Base-by-base conservation (phyloP, 495 filamentous ascomycete genomes). In the Physcia stellaris region DNA sequence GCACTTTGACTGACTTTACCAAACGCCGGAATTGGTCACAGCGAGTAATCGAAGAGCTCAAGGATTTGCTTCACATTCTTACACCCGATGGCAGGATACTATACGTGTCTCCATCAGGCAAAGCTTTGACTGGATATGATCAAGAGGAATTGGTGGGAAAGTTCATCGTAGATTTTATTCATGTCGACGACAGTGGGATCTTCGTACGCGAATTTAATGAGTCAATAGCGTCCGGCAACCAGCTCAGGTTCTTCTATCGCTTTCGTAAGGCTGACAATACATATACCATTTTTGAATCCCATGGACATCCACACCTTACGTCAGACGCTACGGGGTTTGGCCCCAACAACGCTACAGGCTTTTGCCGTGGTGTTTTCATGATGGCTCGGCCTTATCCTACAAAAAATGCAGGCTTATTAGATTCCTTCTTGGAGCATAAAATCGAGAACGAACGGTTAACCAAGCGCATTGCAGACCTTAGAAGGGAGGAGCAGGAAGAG, bases 341-440 rank as follows among this genome's bases (percentile, higher is more conserved):
- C 43, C 68, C 71, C 1, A 68, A 64, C 26, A 76, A 78, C 39
- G 64, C 66, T 37, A 64, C 75, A 21, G 71, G 76, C 3, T 79
- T 77, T 46, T 94, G 88, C 58, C 73, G 80, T 43, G 87, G 88
- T 13, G 80, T 94, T 52, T 94, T 96, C 58, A 82, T 98, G 64
- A 83, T 94, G 75, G 77, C 85, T 18, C 71, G 90, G 16, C 90
- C 86, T 7, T 94, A 95, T 56, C 86, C 86, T 5, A 90, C 80
- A 33, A 85, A 80, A 54, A 90, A 86, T 51, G 76, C 84, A 0
- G 75, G 71, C 7, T 64, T 94, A 6, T 60, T 98, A 35, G 86
- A 98, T 57, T 92, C 88, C 1, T 95, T 94, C 45, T 65, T 98
- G 11, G 90, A 98, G 57, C 88, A 95, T 60, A 95, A 95, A 57